Evolutionary conservation across 164 flowering plant genomes (phyloP).

Genomic region (Tetracentron sinense): DNA sequence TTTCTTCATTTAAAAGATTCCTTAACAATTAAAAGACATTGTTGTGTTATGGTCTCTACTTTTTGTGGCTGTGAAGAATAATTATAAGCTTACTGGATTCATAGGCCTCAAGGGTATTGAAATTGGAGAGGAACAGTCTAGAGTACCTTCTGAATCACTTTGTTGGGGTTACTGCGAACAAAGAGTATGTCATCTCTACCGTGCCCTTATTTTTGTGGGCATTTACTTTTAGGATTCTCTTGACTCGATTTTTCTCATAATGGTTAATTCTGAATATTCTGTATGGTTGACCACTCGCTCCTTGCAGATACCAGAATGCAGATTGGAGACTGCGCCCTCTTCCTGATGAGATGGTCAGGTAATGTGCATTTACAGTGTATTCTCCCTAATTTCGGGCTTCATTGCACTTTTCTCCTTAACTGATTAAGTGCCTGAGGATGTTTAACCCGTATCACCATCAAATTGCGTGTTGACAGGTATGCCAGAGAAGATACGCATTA

Average conservation of each 20-base stretch:
- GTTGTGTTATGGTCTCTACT: neutral
- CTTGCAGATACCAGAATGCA: slow-evolving; percentile 92
- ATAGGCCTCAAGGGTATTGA: slow-evolving; percentile 88
- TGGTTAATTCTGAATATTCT: neutral
- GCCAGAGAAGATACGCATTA: slow-evolving; percentile 98
- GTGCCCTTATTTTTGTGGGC: neutral
- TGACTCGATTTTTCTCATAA: neutral
- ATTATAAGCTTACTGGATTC: slow-evolving; percentile 11
- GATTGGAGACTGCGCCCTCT: slow-evolving; percentile 97
- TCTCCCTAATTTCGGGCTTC: neutral
- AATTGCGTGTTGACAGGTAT: slow-evolving; percentile 50
- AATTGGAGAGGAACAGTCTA: slow-evolving; percentile 85
- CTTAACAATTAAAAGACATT: neutral
- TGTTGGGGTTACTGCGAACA: slow-evolving; percentile 88
- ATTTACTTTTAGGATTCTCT: neutral
- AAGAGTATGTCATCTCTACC: slow-evolving; percentile 71
- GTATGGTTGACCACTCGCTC: neutral
- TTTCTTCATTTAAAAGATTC: neutral
- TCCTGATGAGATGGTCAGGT: slow-evolving; percentile 85
- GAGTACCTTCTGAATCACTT: slow-evolving; percentile 77
- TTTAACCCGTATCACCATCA: slow-evolving; percentile 4
- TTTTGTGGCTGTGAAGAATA: neutral
- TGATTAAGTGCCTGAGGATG: slow-evolving; percentile 2
- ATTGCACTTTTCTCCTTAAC: neutral
- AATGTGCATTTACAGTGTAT: neutral